phyloP scores from a whole-genome alignment of 2,329 filamentous ascomycete genomes.

The Thielaviopsis musarum region DNA sequence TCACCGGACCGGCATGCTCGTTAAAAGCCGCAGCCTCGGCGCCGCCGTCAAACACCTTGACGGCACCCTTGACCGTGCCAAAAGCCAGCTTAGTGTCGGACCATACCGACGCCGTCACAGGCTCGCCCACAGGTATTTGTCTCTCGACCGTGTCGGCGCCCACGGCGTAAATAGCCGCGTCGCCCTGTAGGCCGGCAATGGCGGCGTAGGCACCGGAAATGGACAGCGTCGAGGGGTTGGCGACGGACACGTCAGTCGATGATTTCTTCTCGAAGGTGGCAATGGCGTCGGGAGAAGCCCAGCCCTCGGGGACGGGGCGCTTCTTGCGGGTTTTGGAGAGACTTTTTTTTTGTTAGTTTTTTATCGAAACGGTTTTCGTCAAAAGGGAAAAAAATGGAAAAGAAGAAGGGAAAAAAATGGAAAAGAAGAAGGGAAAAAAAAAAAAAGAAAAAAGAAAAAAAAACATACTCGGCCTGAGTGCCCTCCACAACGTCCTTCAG shows the following conservation, averaged over 20 bases:
- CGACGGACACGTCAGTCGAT: conserved; percentile 30
- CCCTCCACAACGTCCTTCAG: conserved; percentile 59
- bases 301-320: conserved; percentile 67
- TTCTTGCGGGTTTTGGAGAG: conserved; percentile 81
- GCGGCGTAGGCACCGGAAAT: conserved; percentile 48
- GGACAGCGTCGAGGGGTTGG: conserved; percentile 32
- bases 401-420: conserved; percentile 6
- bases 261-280: conserved; percentile 28
- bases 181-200: conserved; percentile 58
- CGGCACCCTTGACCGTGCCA: conserved; percentile 55
- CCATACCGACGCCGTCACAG: conserved; percentile 51
- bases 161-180: conserved; percentile 59
- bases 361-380: too few species aligned
- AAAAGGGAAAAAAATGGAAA: not conserved
- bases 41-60: conserved; percentile 66
- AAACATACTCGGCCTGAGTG: conserved; percentile 59
- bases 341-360: conserved; percentile 26
- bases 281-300: conserved; percentile 63
- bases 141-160: conserved; percentile 50
- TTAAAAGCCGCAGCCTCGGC: conserved; percentile 50
- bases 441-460: not conserved
- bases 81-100: conserved; percentile 52
- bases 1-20: conserved; percentile 72
- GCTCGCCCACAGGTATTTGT: conserved; percentile 46
- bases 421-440: conserved; percentile 7